These are phyloP conservation scores for Apiotrichum porosum DNA, from an alignment of 1,284 basidiomycete genomes.

Conservation along the genomic window DNA sequence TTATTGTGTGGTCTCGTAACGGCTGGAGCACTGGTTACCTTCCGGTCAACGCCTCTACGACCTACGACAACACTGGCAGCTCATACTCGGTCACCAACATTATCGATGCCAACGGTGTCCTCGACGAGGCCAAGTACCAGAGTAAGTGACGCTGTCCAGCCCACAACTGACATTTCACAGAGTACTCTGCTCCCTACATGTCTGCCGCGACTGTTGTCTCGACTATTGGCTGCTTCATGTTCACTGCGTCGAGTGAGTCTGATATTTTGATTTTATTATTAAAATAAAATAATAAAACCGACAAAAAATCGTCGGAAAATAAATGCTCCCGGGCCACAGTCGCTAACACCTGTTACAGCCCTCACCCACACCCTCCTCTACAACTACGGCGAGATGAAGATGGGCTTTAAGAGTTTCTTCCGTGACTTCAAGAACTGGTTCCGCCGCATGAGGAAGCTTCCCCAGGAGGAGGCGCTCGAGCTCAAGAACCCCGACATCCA, in stretches of 20 bases:
- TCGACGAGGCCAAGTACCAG: conserved; percentile 12
- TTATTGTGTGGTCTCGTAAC: conserved; percentile 49
- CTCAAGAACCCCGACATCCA: background rate
- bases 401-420: background rate
- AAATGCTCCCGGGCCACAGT: conserved; percentile 19
- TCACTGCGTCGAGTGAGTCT: conserved; percentile 9
- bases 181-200: conserved; percentile 16
- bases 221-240: conserved; percentile 9
- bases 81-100: conserved; percentile 8
- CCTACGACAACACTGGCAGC: conserved; percentile 12
- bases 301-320: conserved; percentile 5
- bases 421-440: background rate
- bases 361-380: background rate
- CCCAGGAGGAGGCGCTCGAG: no score
- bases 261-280: no score
- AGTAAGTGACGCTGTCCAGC: no score
- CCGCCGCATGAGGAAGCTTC: no score
- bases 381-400: background rate
- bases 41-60: conserved; percentile 60
- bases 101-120: conserved; percentile 8
- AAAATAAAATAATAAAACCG: no score
- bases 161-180: no score
- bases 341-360: no score
- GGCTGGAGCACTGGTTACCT: conserved; percentile 76
- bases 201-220: conserved; percentile 1